Conservation (phyloP, 257 asterid species). For the Cinchona pubescens region DNA sequence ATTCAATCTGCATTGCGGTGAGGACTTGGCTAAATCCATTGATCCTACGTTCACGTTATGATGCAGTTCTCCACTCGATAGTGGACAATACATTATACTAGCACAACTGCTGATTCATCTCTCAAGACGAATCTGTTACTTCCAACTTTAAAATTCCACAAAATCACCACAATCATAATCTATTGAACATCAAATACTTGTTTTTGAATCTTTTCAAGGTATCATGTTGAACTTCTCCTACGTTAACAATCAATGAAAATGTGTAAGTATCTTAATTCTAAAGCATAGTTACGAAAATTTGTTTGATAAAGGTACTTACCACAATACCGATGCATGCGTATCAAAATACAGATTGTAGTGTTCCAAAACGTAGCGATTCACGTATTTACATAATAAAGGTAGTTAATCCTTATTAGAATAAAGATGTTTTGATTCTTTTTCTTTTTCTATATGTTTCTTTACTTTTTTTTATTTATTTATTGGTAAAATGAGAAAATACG, state of each 20-base stretch:
- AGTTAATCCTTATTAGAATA: too few relatives aligned
- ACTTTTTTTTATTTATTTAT: too few relatives aligned
- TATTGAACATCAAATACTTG: not conserved
- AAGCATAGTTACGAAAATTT: too few relatives aligned
- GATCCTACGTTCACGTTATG: too few relatives aligned
- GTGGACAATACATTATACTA: not conserved
- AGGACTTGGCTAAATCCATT: not conserved
- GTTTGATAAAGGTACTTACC: too few relatives aligned
- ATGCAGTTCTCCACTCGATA: not conserved
- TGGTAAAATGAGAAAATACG: too few relatives aligned
- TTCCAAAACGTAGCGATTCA: too few relatives aligned
- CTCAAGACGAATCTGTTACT: not conserved
- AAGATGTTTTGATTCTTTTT: too few relatives aligned
- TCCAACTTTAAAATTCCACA: not conserved
- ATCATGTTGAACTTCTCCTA: not conserved
- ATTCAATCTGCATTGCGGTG: not conserved
- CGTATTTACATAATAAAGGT: too few relatives aligned
- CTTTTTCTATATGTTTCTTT: too few relatives aligned
- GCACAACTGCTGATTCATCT: not conserved
- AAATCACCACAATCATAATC: not conserved
- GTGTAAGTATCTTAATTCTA: not conserved
- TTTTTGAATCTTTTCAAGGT: not conserved
- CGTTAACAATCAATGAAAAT: not conserved
- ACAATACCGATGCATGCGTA: too few relatives aligned
- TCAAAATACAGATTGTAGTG: too few relatives aligned